phyloP scores from a whole-genome alignment of 768 basidiomycete species.

The Calocybe gangraenosa region DNA sequence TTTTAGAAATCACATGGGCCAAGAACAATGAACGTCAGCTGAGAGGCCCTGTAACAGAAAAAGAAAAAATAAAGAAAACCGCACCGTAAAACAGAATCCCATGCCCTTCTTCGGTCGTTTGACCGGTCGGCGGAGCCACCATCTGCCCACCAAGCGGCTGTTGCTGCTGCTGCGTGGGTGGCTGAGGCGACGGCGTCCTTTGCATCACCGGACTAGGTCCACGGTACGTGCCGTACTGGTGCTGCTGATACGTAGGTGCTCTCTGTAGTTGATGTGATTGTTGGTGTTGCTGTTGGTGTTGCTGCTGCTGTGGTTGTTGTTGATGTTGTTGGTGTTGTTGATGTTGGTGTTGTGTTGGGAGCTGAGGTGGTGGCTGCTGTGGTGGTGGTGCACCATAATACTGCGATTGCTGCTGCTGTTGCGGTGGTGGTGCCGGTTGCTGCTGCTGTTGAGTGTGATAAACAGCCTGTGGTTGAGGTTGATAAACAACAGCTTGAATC shows the following conservation, averaged over 20 bases:
- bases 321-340: no score
- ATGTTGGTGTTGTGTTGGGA: no score
- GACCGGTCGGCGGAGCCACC: constrained; percentile 55
- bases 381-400: no score
- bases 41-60: background rate
- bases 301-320: no score
- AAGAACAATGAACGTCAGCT: background rate
- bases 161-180: constrained; percentile 21
- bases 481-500: constrained; percentile 15
- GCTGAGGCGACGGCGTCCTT: constrained; percentile 51
- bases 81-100: constrained; percentile 86
- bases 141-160: constrained; percentile 20
- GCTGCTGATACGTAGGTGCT: constrained; percentile 29
- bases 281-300: constrained; percentile 26
- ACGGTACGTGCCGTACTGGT: constrained; percentile 33
- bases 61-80: constrained; percentile 22
- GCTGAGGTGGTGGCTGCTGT: no score
- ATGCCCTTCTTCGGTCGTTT: constrained; percentile 78
- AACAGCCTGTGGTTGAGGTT: constrained; percentile 16
- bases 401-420: constrained; percentile 21
- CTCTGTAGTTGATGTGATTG: constrained; percentile 22
- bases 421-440: constrained; percentile 21
- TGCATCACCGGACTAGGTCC: constrained; percentile 37
- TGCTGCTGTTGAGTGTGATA: constrained; percentile 6
- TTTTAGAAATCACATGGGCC: constrained; percentile 1